phyloP scores from a whole-genome alignment of 106 monocot species.

The Xerophyta viscosa region DNA sequence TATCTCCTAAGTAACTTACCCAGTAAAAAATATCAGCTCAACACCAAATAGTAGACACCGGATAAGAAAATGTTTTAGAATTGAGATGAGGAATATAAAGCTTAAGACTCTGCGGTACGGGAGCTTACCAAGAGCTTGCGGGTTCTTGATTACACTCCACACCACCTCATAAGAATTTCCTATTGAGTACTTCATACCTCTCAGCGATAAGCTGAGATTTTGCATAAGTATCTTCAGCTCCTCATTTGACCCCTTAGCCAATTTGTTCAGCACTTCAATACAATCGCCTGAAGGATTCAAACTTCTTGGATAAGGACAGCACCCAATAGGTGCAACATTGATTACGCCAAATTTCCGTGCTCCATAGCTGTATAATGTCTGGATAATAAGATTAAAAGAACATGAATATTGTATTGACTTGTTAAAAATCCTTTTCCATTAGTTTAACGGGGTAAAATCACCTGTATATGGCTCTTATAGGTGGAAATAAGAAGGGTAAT shows the following conservation, averaged over 20 bases:
- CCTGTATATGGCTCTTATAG: conserved; percentile 6
- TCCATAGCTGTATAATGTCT: conserved; percentile 18
- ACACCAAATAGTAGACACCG: too few species aligned
- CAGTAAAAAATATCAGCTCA: too few species aligned
- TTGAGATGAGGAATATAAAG: not conserved
- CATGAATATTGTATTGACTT: too few species aligned
- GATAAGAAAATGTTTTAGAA: too few species aligned
- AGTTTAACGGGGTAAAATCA: not conserved
- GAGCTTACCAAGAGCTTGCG: conserved; percentile 2
- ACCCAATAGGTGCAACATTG: conserved; percentile 9
- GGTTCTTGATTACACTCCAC: not conserved
- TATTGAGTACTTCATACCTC: conserved; percentile 17
- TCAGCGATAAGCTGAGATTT: conserved; percentile 1
- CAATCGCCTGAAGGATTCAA: conserved; percentile 4
- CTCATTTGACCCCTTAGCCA: conserved; percentile 8
- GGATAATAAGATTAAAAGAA: too few species aligned
- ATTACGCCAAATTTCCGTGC: conserved; percentile 14
- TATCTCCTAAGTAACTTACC: too few species aligned
- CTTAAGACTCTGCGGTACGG: not conserved
- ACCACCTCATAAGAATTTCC: conserved; percentile 7
- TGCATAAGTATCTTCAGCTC: conserved; percentile 5
- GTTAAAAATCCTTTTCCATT: not conserved
- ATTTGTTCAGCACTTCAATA: conserved; percentile 9
- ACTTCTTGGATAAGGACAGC: conserved; percentile 10
- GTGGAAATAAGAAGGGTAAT: conserved; percentile 10